A percentile compares a stretch with the other conserved stretches of the same genome.
Evolutionary conservation across 208 protist species (phyloP).

Genomic region (Leishmania aethiopica): DNA sequence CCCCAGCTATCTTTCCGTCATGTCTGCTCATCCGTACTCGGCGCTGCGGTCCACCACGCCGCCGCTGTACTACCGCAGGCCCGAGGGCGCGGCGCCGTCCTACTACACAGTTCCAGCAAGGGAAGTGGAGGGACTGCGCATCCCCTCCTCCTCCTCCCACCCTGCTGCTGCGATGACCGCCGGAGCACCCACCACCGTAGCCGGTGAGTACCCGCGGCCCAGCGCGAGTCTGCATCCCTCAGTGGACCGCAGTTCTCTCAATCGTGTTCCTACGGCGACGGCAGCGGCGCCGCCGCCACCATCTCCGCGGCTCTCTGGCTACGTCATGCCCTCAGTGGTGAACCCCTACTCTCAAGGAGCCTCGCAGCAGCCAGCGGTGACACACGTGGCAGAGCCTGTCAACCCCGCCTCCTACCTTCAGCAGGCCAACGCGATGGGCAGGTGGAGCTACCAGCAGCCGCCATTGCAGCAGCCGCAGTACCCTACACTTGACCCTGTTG

Average conservation of each 20-base stretch:
- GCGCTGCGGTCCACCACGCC: slow-evolving; percentile 60
- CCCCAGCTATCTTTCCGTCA: not conserved
- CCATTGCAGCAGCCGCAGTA: slow-evolving; percentile 25
- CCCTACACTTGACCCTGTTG: slow-evolving; percentile 26
- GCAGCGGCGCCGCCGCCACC: slow-evolving; percentile 19
- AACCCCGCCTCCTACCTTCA: slow-evolving; percentile 33
- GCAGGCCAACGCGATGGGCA: slow-evolving; percentile 27
- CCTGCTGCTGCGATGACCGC: slow-evolving; percentile 5
- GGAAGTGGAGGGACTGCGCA: slow-evolving; percentile 22
- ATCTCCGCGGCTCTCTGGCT: slow-evolving; percentile 32
- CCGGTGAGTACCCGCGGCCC: not conserved
- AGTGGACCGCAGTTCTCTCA: slow-evolving; percentile 12
- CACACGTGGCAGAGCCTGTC: slow-evolving; percentile 7
- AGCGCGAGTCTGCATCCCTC: slow-evolving; percentile 13
- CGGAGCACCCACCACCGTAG: not conserved
- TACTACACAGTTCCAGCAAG: slow-evolving; percentile 46
- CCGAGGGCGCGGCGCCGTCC: slow-evolving; percentile 46
- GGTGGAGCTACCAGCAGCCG: slow-evolving; percentile 41
- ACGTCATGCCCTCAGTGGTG: slow-evolving; percentile 32
- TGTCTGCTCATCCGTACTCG: slow-evolving; percentile 34
- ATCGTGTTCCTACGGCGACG: not conserved
- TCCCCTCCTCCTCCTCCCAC: slow-evolving; percentile 16
- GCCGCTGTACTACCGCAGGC: slow-evolving; percentile 68
- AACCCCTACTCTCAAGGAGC: slow-evolving; percentile 31
- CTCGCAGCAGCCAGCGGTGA: slow-evolving; percentile 3